phyloP scores from a whole-genome alignment of 495 filamentous ascomycete genomes.

The Aspergillus incahuasiensis region DNA sequence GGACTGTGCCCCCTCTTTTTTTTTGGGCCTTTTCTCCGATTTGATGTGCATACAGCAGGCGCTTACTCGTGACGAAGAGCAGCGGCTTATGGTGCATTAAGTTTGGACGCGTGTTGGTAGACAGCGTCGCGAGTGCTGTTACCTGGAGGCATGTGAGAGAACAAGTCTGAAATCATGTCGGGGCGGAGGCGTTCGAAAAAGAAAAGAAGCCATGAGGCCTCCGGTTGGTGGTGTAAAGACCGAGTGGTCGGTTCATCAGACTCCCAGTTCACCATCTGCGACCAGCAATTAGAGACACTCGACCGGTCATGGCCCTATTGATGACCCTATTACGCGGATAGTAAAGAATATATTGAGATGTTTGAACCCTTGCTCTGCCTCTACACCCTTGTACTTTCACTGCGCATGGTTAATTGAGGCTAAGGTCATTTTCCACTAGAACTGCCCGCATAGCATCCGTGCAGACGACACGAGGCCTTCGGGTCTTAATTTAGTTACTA shows the following conservation, averaged over 20 bases:
- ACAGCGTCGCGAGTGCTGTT: background rate
- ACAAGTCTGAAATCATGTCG: constrained; percentile 2
- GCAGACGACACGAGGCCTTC: background rate
- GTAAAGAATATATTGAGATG: background rate
- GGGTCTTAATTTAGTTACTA: background rate
- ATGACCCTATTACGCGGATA: background rate
- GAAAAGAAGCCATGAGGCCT: background rate
- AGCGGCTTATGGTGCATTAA: background rate
- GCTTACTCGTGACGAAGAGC: background rate
- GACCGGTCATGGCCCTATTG: no score
- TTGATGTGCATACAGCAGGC: background rate
- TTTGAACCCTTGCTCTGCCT: constrained; percentile 5
- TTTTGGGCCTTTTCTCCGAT: background rate
- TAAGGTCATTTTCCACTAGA: constrained; percentile 4
- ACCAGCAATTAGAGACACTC: background rate
- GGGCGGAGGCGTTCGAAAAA: background rate
- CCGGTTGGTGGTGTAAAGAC: constrained; percentile 2
- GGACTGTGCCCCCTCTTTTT: background rate
- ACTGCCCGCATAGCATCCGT: background rate
- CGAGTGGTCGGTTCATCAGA: background rate
- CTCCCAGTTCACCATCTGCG: no score
- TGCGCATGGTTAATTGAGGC: no score
- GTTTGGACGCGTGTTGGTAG: background rate
- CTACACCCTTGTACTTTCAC: no score
- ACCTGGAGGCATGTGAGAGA: constrained; percentile 4